Evolutionary conservation across 2,329 filamentous ascomycete genomes (phyloP), one percentile per base, ranked within the genome.

Genomic region (Curvularia sp.): DNA sequence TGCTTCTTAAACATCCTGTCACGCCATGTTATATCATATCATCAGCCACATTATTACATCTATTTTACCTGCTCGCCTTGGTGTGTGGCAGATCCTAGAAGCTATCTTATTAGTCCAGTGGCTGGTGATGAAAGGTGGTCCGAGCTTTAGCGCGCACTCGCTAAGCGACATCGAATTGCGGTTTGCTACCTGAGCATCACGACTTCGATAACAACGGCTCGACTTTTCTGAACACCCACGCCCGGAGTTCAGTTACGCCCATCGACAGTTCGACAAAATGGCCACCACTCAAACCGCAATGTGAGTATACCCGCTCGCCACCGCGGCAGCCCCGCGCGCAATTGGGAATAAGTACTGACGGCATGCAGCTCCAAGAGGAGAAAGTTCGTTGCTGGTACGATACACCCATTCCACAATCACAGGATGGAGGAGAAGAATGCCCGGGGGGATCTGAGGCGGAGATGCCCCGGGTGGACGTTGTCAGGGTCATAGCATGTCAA

Each of bases 281-380:
- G 76, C 77, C 69, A 75, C 76, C 63, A 73, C 76, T 65, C 74
- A 77, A 64, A 72, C 71, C 66, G 73, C 76, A 70, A 79, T 79
- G 77, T 79, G 68, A 71, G 77, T 78, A 34, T 27, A 21, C 28
- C 45, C 36, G 54, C 38, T 23, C 23, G 41, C 41, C 53, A 25
- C 49, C 47, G 23, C 58, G 36, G 55, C 9, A 43, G 43, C 30
- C 28, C 19, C 32, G 27, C 50, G 54, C 56, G 58, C 56, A 52
- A 45, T 34, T 21, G 23, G 36, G 43, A 57, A 45, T 45, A 27
- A 56, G 47, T 64, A 69, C 74, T 77, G 60, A 77, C 67, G 41
- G 52, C 57, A 43, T 57, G 58, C 80, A 93, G 91, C 83, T 93
- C 90, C 82, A 94, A 94, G 89, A 85, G 90, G 83, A 91, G 91